phyloP scores from a whole-genome alignment of 129 eudicot species.

The Escallonia herrerae region DNA sequence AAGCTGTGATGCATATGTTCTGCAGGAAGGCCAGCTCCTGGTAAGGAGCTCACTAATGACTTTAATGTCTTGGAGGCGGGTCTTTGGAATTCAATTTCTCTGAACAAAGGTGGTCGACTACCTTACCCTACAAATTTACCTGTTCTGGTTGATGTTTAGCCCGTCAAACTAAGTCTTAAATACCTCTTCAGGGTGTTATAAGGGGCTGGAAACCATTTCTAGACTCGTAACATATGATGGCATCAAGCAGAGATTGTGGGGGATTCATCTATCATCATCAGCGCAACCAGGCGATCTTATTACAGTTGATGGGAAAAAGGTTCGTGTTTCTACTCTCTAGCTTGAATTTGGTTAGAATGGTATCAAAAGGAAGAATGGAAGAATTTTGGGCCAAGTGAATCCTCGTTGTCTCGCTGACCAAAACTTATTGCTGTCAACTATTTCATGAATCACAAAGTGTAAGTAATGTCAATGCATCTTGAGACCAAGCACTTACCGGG shows the following conservation, averaged over 20 bases:
- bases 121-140: neutral
- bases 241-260: conserved; percentile 79
- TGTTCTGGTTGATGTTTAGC: neutral
- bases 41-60: conserved; percentile 77
- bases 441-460: no score
- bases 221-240: conserved; percentile 92
- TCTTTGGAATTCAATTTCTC: conserved; percentile 77
- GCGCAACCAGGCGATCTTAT: conserved; percentile 64
- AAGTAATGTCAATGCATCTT: no score
- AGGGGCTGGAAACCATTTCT: conserved; percentile 89
- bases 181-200: conserved; percentile 59
- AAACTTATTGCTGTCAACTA: no score
- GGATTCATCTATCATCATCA: conserved; percentile 54
- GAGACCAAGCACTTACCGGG: no score
- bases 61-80: conserved; percentile 91
- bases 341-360: no score
- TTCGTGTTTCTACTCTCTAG: neutral
- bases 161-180: conserved; percentile 2
- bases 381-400: no score
- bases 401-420: no score
- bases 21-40: conserved; percentile 88
- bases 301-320: conserved; percentile 81
- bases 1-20: conserved; percentile 12
- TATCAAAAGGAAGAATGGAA: no score
- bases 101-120: conserved; percentile 52